These are phyloP conservation scores for Priceomyces melissophilus DNA, from an alignment of 805 yeast genomes.

Conservation along the genomic window DNA sequence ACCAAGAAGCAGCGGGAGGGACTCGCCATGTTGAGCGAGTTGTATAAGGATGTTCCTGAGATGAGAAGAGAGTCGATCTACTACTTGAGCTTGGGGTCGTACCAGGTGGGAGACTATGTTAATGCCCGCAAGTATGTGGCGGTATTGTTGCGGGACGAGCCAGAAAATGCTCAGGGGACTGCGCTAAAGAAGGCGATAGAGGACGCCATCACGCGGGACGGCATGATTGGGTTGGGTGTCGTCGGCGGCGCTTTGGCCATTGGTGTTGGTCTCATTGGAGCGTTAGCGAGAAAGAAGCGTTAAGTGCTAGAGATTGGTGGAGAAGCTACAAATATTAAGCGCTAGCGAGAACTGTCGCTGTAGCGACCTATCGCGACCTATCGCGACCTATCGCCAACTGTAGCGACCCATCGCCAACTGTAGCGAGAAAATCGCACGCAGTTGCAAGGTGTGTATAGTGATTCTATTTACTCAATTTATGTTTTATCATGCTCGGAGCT, in stretches of 20 bases:
- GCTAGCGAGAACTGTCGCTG: too few relatives aligned
- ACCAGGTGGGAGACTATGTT: conserved; percentile 80
- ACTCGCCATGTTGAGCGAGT: conserved; percentile 63
- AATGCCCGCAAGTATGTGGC: conserved; percentile 86
- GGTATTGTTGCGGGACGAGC: conserved; percentile 72
- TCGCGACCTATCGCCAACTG: too few relatives aligned
- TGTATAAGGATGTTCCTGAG: conserved; percentile 72
- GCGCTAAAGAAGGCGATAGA: conserved; percentile 74
- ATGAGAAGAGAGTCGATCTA: conserved; percentile 88
- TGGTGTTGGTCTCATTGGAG: conserved; percentile 62
- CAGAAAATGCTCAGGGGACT: conserved; percentile 75
- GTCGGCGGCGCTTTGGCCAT: conserved; percentile 84
- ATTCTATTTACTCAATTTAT: too few relatives aligned
- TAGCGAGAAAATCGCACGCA: too few relatives aligned
- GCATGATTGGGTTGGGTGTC: conserved; percentile 82
- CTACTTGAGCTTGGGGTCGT: conserved; percentile 83
- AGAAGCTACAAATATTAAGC: not conserved
- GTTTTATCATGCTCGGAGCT: conserved; percentile 13
- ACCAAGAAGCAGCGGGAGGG: conserved; percentile 73
- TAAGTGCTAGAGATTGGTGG: conserved; percentile 3
- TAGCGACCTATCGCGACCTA: too few relatives aligned
- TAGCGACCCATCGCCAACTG: too few relatives aligned
- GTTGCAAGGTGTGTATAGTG: too few relatives aligned
- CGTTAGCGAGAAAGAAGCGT: conserved; percentile 34
- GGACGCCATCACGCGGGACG: conserved; percentile 80